These are phyloP conservation scores for Rhododendron williamsianum DNA, from an alignment of 148 eudicot genomes.

Conservation along the genomic window DNA sequence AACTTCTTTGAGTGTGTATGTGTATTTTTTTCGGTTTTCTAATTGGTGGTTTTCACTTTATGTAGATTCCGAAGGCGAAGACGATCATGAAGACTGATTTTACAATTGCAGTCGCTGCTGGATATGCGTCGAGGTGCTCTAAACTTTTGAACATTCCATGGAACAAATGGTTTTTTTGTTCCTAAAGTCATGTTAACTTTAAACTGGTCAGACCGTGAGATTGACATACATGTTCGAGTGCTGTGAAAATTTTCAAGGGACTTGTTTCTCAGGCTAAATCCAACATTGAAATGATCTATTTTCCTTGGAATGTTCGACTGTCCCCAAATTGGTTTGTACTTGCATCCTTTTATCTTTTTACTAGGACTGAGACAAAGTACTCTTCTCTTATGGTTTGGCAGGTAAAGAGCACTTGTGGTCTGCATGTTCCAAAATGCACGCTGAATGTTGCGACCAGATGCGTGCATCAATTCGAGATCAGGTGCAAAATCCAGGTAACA, in stretches of 20 bases:
- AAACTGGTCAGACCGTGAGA: neutral
- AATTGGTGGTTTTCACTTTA: neutral
- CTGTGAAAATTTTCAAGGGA: neutral
- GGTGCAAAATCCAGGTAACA: neutral
- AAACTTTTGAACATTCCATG: neutral
- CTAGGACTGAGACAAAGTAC: neutral
- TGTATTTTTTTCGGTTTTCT: neutral
- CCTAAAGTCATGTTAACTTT: neutral
- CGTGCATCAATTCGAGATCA: neutral
- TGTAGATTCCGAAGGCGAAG: constrained; percentile 19
- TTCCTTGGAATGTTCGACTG: neutral
- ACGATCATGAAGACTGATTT: constrained; percentile 19
- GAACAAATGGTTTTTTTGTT: neutral
- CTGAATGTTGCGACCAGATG: neutral
- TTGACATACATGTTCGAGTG: neutral
- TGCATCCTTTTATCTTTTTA: neutral
- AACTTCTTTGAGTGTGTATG: neutral
- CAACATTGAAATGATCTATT: neutral
- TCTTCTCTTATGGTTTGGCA: neutral
- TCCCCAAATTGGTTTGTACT: neutral
- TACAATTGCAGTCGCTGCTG: constrained; percentile 6
- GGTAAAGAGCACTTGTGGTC: neutral
- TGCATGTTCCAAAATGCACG: neutral
- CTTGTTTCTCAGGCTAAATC: neutral
- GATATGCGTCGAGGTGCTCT: neutral